These are phyloP conservation scores for Tuber microsphaerosporum DNA, from an alignment of 495 filamentous ascomycete species.

Conservation along the genomic window DNA sequence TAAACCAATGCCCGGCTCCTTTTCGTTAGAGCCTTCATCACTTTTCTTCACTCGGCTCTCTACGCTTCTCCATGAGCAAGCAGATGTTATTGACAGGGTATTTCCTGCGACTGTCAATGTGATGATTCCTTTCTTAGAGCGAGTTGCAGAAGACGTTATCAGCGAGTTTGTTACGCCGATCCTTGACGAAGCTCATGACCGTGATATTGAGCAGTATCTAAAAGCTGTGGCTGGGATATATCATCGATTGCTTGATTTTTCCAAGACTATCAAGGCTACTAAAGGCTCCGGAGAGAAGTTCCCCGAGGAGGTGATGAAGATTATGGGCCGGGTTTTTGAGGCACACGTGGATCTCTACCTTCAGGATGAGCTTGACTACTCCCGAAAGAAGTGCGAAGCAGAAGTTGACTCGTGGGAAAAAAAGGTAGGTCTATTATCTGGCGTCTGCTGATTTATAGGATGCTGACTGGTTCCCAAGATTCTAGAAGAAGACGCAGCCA, in stretches of 20 bases:
- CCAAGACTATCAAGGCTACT: conserved; percentile 57
- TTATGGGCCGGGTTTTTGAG: conserved; percentile 70
- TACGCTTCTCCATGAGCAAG: conserved; percentile 72
- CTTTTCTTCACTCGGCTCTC: conserved; percentile 71
- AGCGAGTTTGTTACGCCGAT: conserved; percentile 78
- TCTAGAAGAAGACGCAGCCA: conserved; percentile 76
- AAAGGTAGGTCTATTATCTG: conserved; percentile 52
- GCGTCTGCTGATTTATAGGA: neutral
- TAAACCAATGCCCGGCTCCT: conserved; percentile 46
- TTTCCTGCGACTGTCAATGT: conserved; percentile 74
- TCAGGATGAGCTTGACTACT: conserved; percentile 82
- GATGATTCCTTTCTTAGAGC: conserved; percentile 68
- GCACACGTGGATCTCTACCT: conserved; percentile 89
- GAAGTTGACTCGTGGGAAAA: conserved; percentile 83
- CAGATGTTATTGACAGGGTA: conserved; percentile 70
- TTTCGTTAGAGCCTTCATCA: conserved; percentile 70
- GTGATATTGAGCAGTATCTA: conserved; percentile 68
- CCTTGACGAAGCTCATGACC: conserved; percentile 81
- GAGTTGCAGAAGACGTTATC: conserved; percentile 75
- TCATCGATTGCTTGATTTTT: conserved; percentile 71
- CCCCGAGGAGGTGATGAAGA: conserved; percentile 51
- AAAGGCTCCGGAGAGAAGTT: conserved; percentile 52
- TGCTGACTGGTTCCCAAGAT: conserved; percentile 19
- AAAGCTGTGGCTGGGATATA: conserved; percentile 81
- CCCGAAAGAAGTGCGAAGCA: conserved; percentile 63